phyloP scores from a whole-genome alignment of 495 filamentous ascomycete species.

The Penicillium crystallinum region DNA sequence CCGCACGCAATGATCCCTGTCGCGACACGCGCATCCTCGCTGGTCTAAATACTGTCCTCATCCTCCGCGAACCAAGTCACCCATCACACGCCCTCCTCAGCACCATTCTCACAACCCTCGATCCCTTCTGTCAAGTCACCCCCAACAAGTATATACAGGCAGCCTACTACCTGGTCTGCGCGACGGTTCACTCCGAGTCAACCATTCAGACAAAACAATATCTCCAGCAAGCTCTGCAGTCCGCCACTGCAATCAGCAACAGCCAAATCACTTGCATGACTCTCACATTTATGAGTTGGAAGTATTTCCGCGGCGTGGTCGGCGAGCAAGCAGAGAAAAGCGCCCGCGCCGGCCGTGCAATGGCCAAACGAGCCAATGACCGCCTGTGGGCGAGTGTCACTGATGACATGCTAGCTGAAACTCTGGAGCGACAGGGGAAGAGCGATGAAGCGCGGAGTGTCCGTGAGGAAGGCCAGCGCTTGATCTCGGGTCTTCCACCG shows the following conservation, averaged over 20 bases:
- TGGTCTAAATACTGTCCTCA: constrained; percentile 74
- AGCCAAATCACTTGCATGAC: constrained; percentile 73
- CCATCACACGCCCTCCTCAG: constrained; percentile 41
- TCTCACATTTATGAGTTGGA: constrained; percentile 76
- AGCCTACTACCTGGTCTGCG: constrained; percentile 73
- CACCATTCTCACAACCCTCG: constrained; percentile 57
- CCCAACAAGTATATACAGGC: constrained; percentile 68
- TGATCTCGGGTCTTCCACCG: constrained; percentile 40
- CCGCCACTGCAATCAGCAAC: constrained; percentile 53
- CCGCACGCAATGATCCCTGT: constrained; percentile 49
- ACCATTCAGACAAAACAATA: constrained; percentile 72
- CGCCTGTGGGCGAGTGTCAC: constrained; percentile 81
- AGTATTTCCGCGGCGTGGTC: constrained; percentile 80
- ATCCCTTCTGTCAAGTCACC: constrained; percentile 61
- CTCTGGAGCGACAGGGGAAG: constrained; percentile 67
- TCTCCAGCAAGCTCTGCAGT: constrained; percentile 61
- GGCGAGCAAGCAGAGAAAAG: constrained; percentile 90
- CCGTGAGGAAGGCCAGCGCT: constrained; percentile 39
- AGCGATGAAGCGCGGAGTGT: constrained; percentile 52
- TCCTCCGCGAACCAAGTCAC: constrained; percentile 62
- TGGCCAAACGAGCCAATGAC: constrained; percentile 72
- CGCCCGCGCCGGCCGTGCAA: constrained; percentile 63
- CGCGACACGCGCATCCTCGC: constrained; percentile 73
- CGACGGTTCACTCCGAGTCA: constrained; percentile 55
- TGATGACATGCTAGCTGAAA: constrained; percentile 71